Conservation (phyloP, 2,329 filamentous ascomycete genomes). For the Colletotrichum trifolii region DNA sequence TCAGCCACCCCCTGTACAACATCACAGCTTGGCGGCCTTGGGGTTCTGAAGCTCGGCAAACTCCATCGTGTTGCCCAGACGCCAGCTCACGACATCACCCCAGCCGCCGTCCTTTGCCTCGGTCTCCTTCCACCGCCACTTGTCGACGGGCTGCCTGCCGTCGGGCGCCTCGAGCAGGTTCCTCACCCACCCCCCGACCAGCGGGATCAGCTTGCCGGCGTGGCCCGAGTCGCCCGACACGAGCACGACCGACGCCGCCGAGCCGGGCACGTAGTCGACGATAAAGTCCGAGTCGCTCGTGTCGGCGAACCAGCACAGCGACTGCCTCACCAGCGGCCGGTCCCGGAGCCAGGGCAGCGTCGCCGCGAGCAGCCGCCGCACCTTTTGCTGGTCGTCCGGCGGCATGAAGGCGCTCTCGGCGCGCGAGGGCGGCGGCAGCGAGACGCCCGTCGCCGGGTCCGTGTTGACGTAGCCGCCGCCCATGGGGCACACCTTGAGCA, state of each 20-base stretch:
- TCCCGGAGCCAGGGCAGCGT: slow-evolving; percentile 64
- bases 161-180: slow-evolving; percentile 53
- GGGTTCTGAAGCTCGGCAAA: slow-evolving; percentile 37
- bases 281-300: slow-evolving; percentile 69
- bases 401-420: slow-evolving; percentile 62
- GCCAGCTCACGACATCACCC: slow-evolving; percentile 50
- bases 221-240: slow-evolving; percentile 70
- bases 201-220: slow-evolving; percentile 72
- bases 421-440: slow-evolving; percentile 39
- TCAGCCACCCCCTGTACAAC: too few relatives aligned
- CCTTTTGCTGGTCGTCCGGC: slow-evolving; percentile 60
- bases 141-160: slow-evolving; percentile 52
- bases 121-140: slow-evolving; percentile 64
- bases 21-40: slow-evolving; percentile 17
- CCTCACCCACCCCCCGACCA: slow-evolving; percentile 66
- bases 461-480: slow-evolving; percentile 67
- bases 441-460: slow-evolving; percentile 45
- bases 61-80: slow-evolving; percentile 46
- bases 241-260: slow-evolving; percentile 56
- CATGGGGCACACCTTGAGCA: slow-evolving; percentile 70
- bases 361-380: slow-evolving; percentile 61
- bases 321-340: slow-evolving; percentile 65
- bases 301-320: slow-evolving; percentile 74
- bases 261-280: slow-evolving; percentile 67
- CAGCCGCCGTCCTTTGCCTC: slow-evolving; percentile 39